Evolutionary conservation across 768 basidiomycete genomes (phyloP).

Genomic region (Tricholomella constricta): DNA sequence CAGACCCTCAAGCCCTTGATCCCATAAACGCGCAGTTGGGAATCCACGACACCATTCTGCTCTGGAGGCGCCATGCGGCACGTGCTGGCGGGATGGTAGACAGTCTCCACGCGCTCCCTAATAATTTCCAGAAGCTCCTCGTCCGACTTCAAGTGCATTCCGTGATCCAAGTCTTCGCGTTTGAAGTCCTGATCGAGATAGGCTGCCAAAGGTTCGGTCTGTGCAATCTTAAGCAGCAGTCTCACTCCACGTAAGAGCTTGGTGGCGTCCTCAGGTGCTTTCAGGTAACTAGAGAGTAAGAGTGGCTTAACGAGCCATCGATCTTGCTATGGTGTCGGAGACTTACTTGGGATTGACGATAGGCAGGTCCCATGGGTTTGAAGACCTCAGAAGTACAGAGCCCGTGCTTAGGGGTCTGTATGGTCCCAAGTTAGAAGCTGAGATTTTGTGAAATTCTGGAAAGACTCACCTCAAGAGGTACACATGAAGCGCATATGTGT

Average conservation of each 20-base stretch:
- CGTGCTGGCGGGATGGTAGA: slow-evolving; percentile 48
- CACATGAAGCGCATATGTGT: slow-evolving; percentile 39
- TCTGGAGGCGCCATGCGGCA: slow-evolving; percentile 46
- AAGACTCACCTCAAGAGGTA: slow-evolving; percentile 35
- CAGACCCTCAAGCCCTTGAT: slow-evolving; percentile 43
- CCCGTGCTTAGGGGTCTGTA: slow-evolving; percentile 42
- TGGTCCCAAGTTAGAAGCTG: background rate
- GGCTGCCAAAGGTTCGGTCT: slow-evolving; percentile 35
- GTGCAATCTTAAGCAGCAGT: slow-evolving; percentile 35
- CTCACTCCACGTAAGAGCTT: slow-evolving; percentile 40
- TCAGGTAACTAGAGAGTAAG: slow-evolving; percentile 34
- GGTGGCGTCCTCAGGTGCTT: slow-evolving; percentile 37
- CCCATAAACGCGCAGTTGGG: slow-evolving; percentile 44
- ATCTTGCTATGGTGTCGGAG: background rate
- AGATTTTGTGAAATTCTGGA: background rate
- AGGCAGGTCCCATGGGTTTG: slow-evolving; percentile 38
- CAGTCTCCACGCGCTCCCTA: slow-evolving; percentile 42
- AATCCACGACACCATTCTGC: slow-evolving; percentile 46
- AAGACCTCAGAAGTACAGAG: slow-evolving; percentile 36
- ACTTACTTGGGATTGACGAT: slow-evolving; percentile 41
- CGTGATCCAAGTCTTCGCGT: slow-evolving; percentile 37
- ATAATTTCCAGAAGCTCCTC: slow-evolving; percentile 41
- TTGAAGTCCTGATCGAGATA: slow-evolving; percentile 33
- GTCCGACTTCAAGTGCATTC: slow-evolving; percentile 35
- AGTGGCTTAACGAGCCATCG: background rate